Percentiles rank a stretch among this genome's conserved stretches.
Conservation (phyloP, 1,284 basidiomycete genomes). For the Boletus hoseneyae region DNA sequence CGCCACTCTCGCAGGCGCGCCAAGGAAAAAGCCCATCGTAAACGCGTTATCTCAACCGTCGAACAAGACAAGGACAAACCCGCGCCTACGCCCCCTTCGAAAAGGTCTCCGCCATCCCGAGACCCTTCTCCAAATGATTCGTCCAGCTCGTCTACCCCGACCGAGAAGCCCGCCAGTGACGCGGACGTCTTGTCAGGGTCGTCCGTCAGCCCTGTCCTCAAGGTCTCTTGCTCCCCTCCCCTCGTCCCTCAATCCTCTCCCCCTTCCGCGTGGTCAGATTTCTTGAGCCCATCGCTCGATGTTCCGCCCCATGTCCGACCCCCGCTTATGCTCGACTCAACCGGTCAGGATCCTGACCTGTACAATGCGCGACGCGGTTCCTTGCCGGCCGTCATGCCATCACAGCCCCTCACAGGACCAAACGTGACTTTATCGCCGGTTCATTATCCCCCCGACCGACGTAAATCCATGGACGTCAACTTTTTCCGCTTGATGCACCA, state of each 20-base stretch:
- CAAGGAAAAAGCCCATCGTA: conserved; percentile 62
- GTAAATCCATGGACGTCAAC: conserved; percentile 59
- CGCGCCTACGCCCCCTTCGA: conserved; percentile 6
- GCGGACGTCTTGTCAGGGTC: conserved; percentile 11
- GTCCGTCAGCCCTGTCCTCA: conserved; percentile 35
- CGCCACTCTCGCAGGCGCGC: conserved; percentile 53
- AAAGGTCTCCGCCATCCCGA: conserved; percentile 20
- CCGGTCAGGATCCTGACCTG: conserved; percentile 24
- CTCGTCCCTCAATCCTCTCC: conserved; percentile 33
- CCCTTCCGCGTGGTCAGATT: conserved; percentile 39
- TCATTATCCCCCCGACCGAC: conserved; percentile 40
- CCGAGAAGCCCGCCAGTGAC: conserved; percentile 23
- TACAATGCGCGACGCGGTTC: conserved; percentile 43
- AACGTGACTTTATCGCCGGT: conserved; percentile 15
- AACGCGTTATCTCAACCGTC: conserved; percentile 14
- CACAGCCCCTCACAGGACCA: conserved; percentile 35
- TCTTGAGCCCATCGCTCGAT: conserved; percentile 33
- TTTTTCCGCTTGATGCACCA: conserved; percentile 58
- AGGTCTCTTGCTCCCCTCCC: conserved; percentile 36
- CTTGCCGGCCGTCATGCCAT: conserved; percentile 43
- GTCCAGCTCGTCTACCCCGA: conserved; percentile 30
- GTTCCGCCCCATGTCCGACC: conserved; percentile 23
- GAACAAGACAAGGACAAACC: conserved; percentile 20
- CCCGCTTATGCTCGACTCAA: conserved; percentile 12
- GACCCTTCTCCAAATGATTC: conserved; percentile 33